phyloP scores from a whole-genome alignment of 805 yeast species.

The Millerago galiae region DNA sequence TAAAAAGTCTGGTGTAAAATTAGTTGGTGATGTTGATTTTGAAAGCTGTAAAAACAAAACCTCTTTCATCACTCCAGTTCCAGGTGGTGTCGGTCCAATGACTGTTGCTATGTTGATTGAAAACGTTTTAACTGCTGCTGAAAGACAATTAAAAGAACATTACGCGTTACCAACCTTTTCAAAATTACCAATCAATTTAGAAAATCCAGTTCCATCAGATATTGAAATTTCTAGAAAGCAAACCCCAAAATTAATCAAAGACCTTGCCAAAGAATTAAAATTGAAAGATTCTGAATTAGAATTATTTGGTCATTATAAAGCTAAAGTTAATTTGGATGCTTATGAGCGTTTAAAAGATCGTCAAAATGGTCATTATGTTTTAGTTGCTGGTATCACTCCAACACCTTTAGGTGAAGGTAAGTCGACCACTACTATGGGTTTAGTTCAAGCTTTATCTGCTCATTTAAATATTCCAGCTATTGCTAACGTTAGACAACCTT shows the following conservation, averaged over 20 bases:
- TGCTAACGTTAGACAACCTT: conserved; percentile 96
- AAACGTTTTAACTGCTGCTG: conserved; percentile 78
- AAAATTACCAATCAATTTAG: conserved; percentile 45
- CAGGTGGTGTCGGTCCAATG: conserved; percentile 99
- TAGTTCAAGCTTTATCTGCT: conserved; percentile 95
- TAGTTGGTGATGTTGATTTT: conserved; percentile 95
- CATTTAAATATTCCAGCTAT: conserved; percentile 75
- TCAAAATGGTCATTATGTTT: conserved; percentile 76
- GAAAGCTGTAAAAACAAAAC: conserved; percentile 58
- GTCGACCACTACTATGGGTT: conserved; percentile 91
- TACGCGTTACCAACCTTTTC: conserved; percentile 6
- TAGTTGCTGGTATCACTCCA: conserved; percentile 97
- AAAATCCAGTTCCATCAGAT: conserved; percentile 82
- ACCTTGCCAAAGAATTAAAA: conserved; percentile 79
- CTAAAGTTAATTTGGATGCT: conserved; percentile 70
- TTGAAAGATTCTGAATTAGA: conserved; percentile 73
- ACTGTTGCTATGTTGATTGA: conserved; percentile 93
- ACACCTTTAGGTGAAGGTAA: conserved; percentile 98
- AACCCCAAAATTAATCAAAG: conserved; percentile 73
- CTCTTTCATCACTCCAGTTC: conserved; percentile 84
- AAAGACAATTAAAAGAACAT: conserved; percentile 26
- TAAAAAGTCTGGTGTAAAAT: conserved; percentile 69
- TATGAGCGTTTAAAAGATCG: conserved; percentile 58
- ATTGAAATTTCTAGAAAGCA: conserved; percentile 86
- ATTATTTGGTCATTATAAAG: conserved; percentile 84